Evolutionary conservation across 2,329 filamentous ascomycete species (phyloP).

Genomic region (Trichoderma sp.): DNA sequence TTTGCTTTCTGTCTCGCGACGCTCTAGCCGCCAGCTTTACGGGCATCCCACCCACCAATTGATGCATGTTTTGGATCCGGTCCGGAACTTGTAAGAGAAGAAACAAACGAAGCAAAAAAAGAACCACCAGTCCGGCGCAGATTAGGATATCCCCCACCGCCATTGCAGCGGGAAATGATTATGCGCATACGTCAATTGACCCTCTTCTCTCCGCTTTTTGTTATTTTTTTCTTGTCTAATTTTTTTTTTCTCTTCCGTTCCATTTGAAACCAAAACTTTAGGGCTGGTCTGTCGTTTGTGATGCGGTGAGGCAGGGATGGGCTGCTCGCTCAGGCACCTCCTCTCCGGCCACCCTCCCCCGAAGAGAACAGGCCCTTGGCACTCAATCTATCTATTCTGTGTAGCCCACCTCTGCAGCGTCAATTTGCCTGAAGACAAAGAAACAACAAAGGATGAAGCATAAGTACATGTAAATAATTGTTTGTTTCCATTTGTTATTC

Average conservation of each 20-base stretch:
- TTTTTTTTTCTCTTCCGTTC: not conserved
- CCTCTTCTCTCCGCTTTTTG: constrained; percentile 8
- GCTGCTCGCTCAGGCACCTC: not conserved
- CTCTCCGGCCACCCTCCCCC: not conserved
- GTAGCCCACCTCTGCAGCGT: constrained; percentile 1
- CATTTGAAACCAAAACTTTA: not conserved
- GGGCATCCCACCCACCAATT: not conserved
- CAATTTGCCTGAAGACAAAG: not conserved
- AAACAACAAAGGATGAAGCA: not conserved
- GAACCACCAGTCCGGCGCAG: not conserved
- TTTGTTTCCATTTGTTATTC: not conserved
- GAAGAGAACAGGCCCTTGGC: not conserved
- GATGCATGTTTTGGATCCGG: not conserved
- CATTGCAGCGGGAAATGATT: not conserved
- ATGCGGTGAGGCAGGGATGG: not conserved
- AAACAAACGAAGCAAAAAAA: not conserved
- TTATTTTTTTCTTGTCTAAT: not conserved
- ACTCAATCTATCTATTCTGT: not conserved
- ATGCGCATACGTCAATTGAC: constrained; percentile 14
- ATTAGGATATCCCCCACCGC: not conserved
- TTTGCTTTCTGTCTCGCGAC: not conserved
- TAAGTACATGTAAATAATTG: not conserved
- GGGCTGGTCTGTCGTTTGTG: not conserved
- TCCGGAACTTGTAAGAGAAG: not conserved
- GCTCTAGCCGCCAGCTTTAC: constrained; percentile 10